Conservation (phyloP, 108 stramenopile species). For the Mediolabrus comicus region DNA sequence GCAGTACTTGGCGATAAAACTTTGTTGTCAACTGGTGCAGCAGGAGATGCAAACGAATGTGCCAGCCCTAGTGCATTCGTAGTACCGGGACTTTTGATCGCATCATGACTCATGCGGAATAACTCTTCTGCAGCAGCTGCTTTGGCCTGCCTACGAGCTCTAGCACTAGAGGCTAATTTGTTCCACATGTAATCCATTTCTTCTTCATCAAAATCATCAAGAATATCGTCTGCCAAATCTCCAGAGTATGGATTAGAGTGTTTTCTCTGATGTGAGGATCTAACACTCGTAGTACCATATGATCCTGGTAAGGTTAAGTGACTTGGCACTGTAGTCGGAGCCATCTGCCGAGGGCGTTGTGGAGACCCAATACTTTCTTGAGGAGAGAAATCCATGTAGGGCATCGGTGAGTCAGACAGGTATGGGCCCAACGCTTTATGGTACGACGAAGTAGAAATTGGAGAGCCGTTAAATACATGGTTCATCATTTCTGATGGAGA, state of each 20-base stretch:
- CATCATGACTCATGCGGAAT: background rate
- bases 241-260: background rate
- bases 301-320: background rate
- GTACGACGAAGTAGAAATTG: background rate
- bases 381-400: background rate
- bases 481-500: background rate
- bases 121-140: background rate
- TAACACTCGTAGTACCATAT: background rate
- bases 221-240: background rate
- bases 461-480: background rate
- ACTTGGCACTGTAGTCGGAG: background rate
- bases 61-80: background rate
- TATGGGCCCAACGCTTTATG: background rate
- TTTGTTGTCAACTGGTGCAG: background rate
- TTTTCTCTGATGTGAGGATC: background rate
- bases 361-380: background rate
- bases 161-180: background rate
- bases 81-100: background rate
- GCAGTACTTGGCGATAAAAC: background rate
- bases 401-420: background rate
- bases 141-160: background rate
- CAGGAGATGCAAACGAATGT: constrained; percentile 1
- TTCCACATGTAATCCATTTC: constrained; percentile 3
- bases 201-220: background rate
- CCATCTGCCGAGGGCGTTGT: background rate